A percentile compares a stretch with the other conserved stretches of the same genome.
These are phyloP conservation scores for Pythium scleroteichum DNA, from an alignment of 352 stramenopile genomes.

Conservation along the genomic window DNA sequence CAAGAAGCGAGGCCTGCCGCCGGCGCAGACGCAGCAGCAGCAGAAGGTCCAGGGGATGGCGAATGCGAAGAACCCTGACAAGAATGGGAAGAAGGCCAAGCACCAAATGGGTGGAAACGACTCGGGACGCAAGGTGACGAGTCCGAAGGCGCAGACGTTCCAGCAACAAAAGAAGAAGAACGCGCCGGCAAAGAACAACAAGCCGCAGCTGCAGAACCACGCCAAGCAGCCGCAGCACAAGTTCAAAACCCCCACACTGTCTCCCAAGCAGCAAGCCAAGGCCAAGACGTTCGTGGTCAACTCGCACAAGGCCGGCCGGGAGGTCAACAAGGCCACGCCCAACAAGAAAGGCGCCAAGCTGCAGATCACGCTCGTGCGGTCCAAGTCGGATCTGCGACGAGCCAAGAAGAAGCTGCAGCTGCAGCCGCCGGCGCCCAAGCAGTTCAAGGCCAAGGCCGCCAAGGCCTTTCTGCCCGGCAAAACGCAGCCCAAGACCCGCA, in stretches of 20 bases:
- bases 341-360: constrained; percentile 24
- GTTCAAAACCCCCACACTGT: constrained; percentile 18
- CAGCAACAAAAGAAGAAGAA: constrained; percentile 10
- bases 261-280: constrained; percentile 26
- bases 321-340: constrained; percentile 15
- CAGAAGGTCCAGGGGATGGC: constrained; percentile 7
- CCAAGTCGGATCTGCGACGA: constrained; percentile 21
- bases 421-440: constrained; percentile 8
- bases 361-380: constrained; percentile 29
- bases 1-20: constrained; percentile 26
- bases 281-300: constrained; percentile 6
- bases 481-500: constrained; percentile 31
- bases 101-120: neutral
- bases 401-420: constrained; percentile 18
- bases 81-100: constrained; percentile 19
- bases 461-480: constrained; percentile 40
- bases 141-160: constrained; percentile 19
- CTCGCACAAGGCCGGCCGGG: constrained; percentile 14
- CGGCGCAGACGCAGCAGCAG: neutral
- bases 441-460: constrained; percentile 17
- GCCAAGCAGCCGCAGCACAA: constrained; percentile 17
- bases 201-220: constrained; percentile 3
- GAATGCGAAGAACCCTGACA: constrained; percentile 11
- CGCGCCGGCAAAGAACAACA: constrained; percentile 5
- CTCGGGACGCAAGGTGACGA: constrained; percentile 8